These are phyloP conservation scores for Diaporthe sp. DNA, from an alignment of 2,329 filamentous ascomycete genomes.

Conservation along the genomic window DNA sequence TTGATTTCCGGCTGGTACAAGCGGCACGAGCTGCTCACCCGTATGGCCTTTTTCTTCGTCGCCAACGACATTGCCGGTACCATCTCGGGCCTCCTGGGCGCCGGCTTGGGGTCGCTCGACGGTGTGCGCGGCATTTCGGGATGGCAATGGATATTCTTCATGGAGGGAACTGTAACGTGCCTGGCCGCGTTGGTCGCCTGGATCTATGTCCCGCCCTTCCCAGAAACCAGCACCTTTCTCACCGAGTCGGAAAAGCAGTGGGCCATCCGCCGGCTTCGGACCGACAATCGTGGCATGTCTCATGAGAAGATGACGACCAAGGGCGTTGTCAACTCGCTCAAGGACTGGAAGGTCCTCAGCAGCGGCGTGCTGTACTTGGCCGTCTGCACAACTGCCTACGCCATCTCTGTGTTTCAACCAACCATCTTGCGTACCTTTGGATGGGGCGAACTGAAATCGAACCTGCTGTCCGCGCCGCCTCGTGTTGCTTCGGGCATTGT, in stretches of 20 bases:
- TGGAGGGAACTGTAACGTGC: slow-evolving; percentile 67
- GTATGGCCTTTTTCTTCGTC: slow-evolving; percentile 71
- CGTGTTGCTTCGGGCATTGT: not conserved
- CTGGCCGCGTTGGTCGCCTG: slow-evolving; percentile 52
- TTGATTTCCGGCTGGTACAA: slow-evolving; percentile 51
- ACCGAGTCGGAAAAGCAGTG: slow-evolving; percentile 39
- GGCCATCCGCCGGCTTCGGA: slow-evolving; percentile 40
- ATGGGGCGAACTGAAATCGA: slow-evolving; percentile 48
- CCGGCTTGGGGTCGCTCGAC: slow-evolving; percentile 74
- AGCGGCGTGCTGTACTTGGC: slow-evolving; percentile 47
- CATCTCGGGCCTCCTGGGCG: slow-evolving; percentile 77
- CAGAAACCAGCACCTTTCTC: slow-evolving; percentile 42
- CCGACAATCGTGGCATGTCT: slow-evolving; percentile 38
- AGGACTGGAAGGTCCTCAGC: slow-evolving; percentile 63
- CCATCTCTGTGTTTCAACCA: slow-evolving; percentile 50
- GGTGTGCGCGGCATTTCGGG: slow-evolving; percentile 68
- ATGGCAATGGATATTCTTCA: slow-evolving; percentile 78
- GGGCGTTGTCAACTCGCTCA: slow-evolving; percentile 66
- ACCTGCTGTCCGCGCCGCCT: slow-evolving; percentile 43
- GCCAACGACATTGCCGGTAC: slow-evolving; percentile 75
- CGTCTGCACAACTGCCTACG: slow-evolving; percentile 47
- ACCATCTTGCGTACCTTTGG: slow-evolving; percentile 51
- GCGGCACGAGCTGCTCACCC: slow-evolving; percentile 48
- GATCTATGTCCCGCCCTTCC: slow-evolving; percentile 44
- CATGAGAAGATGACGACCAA: slow-evolving; percentile 43